These are phyloP conservation scores for Rhizopus delemar DNA, from an alignment of 371 early-diverging fungal species.

Conservation along the genomic window DNA sequence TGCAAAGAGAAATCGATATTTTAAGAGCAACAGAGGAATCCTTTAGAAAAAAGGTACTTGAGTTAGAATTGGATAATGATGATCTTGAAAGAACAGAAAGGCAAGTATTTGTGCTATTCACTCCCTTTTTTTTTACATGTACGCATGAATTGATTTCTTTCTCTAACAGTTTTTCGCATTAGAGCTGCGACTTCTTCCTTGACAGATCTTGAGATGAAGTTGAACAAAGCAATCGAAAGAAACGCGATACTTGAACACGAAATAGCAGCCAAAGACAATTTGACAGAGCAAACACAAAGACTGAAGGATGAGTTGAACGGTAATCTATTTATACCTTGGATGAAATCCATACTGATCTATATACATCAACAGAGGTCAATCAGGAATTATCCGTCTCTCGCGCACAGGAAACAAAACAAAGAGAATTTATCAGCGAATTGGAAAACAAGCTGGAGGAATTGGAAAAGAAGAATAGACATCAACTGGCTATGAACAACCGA, in stretches of 20 bases:
- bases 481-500: constrained; percentile 24
- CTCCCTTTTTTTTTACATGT: background rate
- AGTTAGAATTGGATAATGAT: constrained; percentile 75
- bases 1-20: constrained; percentile 77
- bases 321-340: constrained; percentile 10
- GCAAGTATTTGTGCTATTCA: background rate
- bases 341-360: too few relatives aligned
- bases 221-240: constrained; percentile 70
- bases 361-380: constrained; percentile 44
- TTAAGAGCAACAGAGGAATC: constrained; percentile 71
- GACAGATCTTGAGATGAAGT: constrained; percentile 69
- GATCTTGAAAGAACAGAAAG: constrained; percentile 40
- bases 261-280: constrained; percentile 64
- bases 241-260: constrained; percentile 71
- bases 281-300: constrained; percentile 75
- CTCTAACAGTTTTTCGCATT: background rate
- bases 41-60: constrained; percentile 72
- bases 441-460: constrained; percentile 40
- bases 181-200: constrained; percentile 73
- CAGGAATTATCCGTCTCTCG: constrained; percentile 62
- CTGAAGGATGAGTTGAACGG: constrained; percentile 78
- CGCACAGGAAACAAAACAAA: constrained; percentile 43
- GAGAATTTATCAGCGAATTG: constrained; percentile 34
- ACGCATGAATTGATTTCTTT: too few relatives aligned
- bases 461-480: constrained; percentile 37